A percentile compares a stretch with the other conserved stretches of the same genome.
Evolutionary conservation across 169 alveolate species (phyloP).

Genomic region (Plasmodium gonderi): DNA sequence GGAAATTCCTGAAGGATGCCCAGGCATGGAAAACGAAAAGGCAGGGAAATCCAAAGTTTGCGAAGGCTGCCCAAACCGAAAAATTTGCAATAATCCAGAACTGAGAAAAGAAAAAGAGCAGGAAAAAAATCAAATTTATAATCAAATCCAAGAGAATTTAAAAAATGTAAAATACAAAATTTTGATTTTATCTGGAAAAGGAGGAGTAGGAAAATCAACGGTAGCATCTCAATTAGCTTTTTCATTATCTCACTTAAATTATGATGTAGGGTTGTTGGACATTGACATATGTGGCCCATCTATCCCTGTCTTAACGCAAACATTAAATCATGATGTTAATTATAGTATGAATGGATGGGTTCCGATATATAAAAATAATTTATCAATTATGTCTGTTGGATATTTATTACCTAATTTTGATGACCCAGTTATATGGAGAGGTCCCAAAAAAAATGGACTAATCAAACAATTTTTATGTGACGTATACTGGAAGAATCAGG

Average conservation of each 20-base stretch:
- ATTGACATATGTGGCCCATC: conserved; percentile 99
- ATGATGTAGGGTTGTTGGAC: conserved; percentile 95
- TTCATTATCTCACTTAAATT: conserved; percentile 84
- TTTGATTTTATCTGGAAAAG: conserved; percentile 97
- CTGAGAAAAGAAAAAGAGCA: conserved; percentile 79
- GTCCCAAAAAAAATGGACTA: conserved; percentile 96
- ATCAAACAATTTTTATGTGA: conserved; percentile 97
- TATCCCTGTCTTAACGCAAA: conserved; percentile 96
- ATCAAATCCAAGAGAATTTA: conserved; percentile 89
- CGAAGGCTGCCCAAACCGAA: conserved; percentile 98
- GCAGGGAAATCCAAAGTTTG: conserved; percentile 95
- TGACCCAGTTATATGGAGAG: conserved; percentile 99
- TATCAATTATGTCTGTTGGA: conserved; percentile 98
- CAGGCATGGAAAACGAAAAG: conserved; percentile 80
- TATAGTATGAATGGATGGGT: conserved; percentile 97
- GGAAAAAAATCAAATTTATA: conserved; percentile 75
- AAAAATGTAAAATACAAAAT: conserved; percentile 90
- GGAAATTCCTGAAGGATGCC: conserved; percentile 81
- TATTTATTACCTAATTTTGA: conserved; percentile 94
- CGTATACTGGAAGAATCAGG: conserved; percentile 98
- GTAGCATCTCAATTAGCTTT: conserved; percentile 95
- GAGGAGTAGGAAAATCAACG: conserved; percentile 99
- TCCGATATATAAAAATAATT: conserved; percentile 95
- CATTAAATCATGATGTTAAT: conserved; percentile 94
- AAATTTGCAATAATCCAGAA: conserved; percentile 93